A percentile compares a stretch with the other conserved stretches of the same genome.
Evolutionary conservation across 768 basidiomycete genomes (phyloP).

Genomic region (Vishniacozyma victoriae): DNA sequence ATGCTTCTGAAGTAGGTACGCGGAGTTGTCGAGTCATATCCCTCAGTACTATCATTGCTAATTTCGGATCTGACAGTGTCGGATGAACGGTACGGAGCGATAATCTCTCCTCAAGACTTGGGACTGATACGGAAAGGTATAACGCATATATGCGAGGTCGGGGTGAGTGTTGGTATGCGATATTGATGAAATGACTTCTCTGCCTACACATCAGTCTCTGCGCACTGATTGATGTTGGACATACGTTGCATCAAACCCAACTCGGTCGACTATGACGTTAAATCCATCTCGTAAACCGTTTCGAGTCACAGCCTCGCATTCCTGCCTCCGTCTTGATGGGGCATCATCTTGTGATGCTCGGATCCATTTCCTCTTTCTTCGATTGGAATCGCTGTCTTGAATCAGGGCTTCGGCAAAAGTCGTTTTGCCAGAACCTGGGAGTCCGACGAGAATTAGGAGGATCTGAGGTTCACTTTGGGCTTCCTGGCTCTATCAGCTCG

Average conservation of each 20-base stretch:
- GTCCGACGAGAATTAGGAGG: conserved; percentile 38
- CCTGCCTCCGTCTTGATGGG: conserved; percentile 32
- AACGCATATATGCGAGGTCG: conserved; percentile 21
- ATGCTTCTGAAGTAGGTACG: conserved; percentile 21
- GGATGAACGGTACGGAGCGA: conserved; percentile 30
- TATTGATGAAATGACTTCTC: conserved; percentile 39
- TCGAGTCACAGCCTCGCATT: conserved; percentile 33
- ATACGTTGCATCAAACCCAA: conserved; percentile 41
- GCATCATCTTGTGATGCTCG: conserved; percentile 46
- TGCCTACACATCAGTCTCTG: conserved; percentile 20
- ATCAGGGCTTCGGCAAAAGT: conserved; percentile 33
- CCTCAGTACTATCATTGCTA: conserved; percentile 29
- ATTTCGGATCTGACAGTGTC: conserved; percentile 33
- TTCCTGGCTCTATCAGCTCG: no score
- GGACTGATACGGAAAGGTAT: conserved; percentile 13
- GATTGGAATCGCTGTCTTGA: neutral
- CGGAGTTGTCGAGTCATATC: conserved; percentile 30
- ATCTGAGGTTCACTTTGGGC: conserved; percentile 25
- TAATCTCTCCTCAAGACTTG: conserved; percentile 28
- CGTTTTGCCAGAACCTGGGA: conserved; percentile 44
- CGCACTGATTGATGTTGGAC: conserved; percentile 4
- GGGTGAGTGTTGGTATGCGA: conserved; percentile 15
- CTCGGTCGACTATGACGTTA: conserved; percentile 43
- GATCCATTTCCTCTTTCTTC: conserved; percentile 26
- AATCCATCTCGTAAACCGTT: conserved; percentile 20